Base-by-base conservation (phyloP, 2,329 filamentous ascomycete genomes). In the Monilinia polystroma region DNA sequence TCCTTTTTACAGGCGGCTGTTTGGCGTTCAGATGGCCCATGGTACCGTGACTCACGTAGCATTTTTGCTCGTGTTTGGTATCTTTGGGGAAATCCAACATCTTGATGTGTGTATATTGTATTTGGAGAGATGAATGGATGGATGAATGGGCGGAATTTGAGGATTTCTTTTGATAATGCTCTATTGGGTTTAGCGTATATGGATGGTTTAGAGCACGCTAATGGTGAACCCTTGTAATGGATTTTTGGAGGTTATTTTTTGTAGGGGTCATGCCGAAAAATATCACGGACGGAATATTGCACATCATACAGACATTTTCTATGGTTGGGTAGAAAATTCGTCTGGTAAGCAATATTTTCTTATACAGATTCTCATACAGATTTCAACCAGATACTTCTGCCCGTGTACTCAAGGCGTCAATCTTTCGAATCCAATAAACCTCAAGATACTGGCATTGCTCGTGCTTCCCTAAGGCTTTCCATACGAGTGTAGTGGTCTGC, bases 21-120 rank as follows among this genome's bases (percentile, higher is more conserved):
- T 85, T 83, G 7, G 87, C 83, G 76, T 96, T 87, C 55, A 94
- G 81, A 78, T 91, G 89, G 41, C 82, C 80, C 76, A 94, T 85
- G 16, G 82, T 81, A 52, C 87, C 87, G 73, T 91, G 86, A 0
- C 89, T 90, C 70, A 92, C 88, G 77, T 85, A 89, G 77, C 91
- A 93, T 83, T 90, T 95, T 65, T 85, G 80, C 51, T 78, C 73
- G 55, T 76, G 72, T 32, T 75, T 73, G 11, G 77, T 73, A 23
- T 76, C 72, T 18, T 76, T 74, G 6, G 77, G 73, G 64, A 82
- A 78, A 67, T 79, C 77, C 20, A 82, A 76, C 81, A 83, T 63
- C 29, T 41, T 41, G 35, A 53, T 54, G 49, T 4, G 23, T 4
- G 18, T 18, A n/a, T 4, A 8, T 16, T 54, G 51, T 16, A 18